These are phyloP conservation scores for Pythium chondricola DNA, from an alignment of 352 stramenopile species.

Conservation along the genomic window DNA sequence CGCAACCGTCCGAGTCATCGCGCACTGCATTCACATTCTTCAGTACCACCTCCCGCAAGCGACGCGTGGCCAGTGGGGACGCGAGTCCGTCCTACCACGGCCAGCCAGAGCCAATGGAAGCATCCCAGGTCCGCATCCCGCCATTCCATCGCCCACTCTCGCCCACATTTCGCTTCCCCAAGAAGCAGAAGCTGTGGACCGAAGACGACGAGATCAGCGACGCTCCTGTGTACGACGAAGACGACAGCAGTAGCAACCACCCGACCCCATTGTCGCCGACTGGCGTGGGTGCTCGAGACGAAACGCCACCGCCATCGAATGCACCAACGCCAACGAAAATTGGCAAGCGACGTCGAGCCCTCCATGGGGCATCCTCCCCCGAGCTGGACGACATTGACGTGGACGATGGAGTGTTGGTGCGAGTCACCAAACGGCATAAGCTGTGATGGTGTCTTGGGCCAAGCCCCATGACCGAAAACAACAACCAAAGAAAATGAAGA, in stretches of 20 bases:
- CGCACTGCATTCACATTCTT: conserved; percentile 17
- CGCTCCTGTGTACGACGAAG: conserved; percentile 11
- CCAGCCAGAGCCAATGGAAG: neutral
- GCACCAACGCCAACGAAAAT: conserved; percentile 13
- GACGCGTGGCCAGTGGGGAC: conserved; percentile 1
- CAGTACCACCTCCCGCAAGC: conserved; percentile 17
- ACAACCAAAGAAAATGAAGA: no score
- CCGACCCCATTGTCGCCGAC: conserved; percentile 10
- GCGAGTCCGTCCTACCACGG: conserved; percentile 1
- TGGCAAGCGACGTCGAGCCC: conserved; percentile 13
- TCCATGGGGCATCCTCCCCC: neutral
- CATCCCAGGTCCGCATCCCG: conserved; percentile 3
- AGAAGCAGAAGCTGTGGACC: conserved; percentile 21
- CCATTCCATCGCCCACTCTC: conserved; percentile 17
- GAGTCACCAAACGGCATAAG: neutral
- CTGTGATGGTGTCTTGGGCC: no score
- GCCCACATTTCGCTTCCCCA: conserved; percentile 20
- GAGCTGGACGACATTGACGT: neutral
- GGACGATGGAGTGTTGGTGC: neutral
- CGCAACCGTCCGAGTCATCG: neutral
- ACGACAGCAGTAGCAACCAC: neutral
- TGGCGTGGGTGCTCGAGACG: conserved; percentile 1
- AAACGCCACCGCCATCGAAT: neutral
- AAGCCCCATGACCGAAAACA: no score
- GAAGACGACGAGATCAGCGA: conserved; percentile 15